Evolutionary conservation across 2,329 filamentous ascomycete species (phyloP).

Genomic region (Ceratocystis huliohia): DNA sequence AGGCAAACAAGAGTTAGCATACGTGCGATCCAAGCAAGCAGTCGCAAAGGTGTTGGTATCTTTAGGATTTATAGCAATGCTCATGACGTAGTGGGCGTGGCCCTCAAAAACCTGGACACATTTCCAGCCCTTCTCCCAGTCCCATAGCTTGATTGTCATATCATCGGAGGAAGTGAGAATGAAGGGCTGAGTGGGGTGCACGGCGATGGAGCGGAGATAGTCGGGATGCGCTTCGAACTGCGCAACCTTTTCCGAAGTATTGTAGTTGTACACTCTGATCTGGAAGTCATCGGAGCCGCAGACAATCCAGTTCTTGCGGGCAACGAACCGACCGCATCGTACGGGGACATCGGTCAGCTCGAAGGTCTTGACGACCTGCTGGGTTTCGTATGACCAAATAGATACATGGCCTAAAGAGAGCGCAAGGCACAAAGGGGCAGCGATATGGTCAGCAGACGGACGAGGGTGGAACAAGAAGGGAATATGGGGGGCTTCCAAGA

Average conservation of each 20-base stretch:
- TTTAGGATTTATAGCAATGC: constrained; percentile 92
- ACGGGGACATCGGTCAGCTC: constrained; percentile 97
- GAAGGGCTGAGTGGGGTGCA: constrained; percentile 91
- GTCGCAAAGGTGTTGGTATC: constrained; percentile 86
- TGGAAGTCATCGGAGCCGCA: constrained; percentile 90
- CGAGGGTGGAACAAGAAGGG: constrained; percentile 20
- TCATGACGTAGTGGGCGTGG: constrained; percentile 94
- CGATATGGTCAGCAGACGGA: background rate
- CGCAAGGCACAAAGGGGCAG: background rate
- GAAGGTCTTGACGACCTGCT: constrained; percentile 96
- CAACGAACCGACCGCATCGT: constrained; percentile 88
- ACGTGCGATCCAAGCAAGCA: constrained; percentile 70
- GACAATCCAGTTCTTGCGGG: constrained; percentile 98
- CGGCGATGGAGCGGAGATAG: constrained; percentile 92
- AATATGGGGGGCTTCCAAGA: background rate
- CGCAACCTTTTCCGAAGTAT: constrained; percentile 96
- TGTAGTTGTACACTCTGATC: constrained; percentile 91
- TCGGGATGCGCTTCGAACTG: constrained; percentile 96
- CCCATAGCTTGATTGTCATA: constrained; percentile 97
- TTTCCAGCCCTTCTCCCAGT: constrained; percentile 98
- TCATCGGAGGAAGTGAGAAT: constrained; percentile 94
- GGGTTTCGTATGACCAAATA: constrained; percentile 97
- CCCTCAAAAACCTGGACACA: constrained; percentile 95
- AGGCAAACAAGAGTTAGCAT: background rate
- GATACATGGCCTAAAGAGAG: constrained; percentile 71